phyloP scores from a whole-genome alignment of 1,139 yeast species.

The Hyphopichia fennica region DNA sequence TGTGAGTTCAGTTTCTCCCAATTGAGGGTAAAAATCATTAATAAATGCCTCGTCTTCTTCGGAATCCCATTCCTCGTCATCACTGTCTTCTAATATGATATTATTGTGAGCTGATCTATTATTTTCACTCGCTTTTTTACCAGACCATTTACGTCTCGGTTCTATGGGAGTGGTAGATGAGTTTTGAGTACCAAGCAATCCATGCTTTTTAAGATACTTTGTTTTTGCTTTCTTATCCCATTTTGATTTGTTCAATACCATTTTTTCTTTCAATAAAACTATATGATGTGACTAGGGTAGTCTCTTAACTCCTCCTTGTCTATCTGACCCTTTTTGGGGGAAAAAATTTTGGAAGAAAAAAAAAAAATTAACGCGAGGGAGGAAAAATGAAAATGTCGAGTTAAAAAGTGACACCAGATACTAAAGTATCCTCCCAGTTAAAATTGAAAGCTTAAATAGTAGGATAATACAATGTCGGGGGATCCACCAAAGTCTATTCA shows the following conservation, averaged over 20 bases:
- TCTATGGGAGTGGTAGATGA: constrained; percentile 9
- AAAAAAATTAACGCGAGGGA: not conserved
- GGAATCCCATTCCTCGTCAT: constrained; percentile 42
- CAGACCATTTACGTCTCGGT: constrained; percentile 36
- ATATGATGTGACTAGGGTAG: no score
- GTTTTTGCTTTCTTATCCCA: constrained; percentile 48
- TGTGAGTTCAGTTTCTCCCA: constrained; percentile 33
- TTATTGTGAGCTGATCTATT: constrained; percentile 9
- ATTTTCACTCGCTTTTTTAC: constrained; percentile 21
- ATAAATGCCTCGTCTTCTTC: constrained; percentile 45
- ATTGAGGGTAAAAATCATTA: constrained; percentile 42
- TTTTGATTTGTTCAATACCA: constrained; percentile 47
- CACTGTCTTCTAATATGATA: constrained; percentile 30
- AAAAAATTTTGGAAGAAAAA: not conserved
- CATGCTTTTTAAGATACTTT: constrained; percentile 43
- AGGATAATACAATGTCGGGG: not conserved
- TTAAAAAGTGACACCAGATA: no score
- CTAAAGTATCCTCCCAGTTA: no score
- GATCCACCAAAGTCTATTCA: constrained; percentile 39
- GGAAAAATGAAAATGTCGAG: no score
- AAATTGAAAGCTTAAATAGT: no score
- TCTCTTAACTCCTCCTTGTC: no score
- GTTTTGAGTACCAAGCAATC: constrained; percentile 21
- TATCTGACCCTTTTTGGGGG: no score
- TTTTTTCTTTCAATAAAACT: constrained; percentile 8